Evolutionary conservation across 345 rosid species (phyloP), one percentile per base, ranked within the genome.

Genomic region (Pistacia integerrima): DNA sequence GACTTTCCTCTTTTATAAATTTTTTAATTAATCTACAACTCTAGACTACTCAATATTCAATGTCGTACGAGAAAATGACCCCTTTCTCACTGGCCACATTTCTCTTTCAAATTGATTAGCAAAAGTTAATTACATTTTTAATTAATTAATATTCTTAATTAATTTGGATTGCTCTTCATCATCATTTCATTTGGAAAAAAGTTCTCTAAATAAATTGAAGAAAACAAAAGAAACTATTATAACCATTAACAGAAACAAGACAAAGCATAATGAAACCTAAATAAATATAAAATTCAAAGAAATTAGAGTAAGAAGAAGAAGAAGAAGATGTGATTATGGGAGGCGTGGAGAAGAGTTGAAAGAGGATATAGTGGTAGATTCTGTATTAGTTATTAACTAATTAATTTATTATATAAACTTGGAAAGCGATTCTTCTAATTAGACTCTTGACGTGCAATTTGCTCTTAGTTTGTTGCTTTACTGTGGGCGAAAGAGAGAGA

Each of bases 301-400:
- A 14, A 13, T 2, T 1, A 30, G 55, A 51, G 17, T 49, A 20
- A 74, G 52, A 20, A 60, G 59, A 36, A 54, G 10, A 77, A 22
- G 52, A 48, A 68, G 65, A 51, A 30, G 33, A 30, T 62, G 64
- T 64, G 72, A 76, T 81, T 76, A 79, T 28, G 52, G 46, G 81
- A 81, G 82, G 82, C 81, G 77, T 82, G 81, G 73, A 55, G 79
- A 74, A 79, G 87, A 80, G 89, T 82, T 79, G 44, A 33, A 77
- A 79, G 75, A 41, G 44, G 87, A 82, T 87, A 78, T 79, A 77
- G 73, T 79, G 73, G 51, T 75, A 69, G 86, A 87, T 83, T 81
- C 81, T 81, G 69, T 7, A 41, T 5, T 41, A 41, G 8, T 41
- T 41, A 41, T 41, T 41, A 30, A 30, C 3, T 30, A 30, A 41